phyloP scores from a whole-genome alignment of 2,329 filamentous ascomycete species.

The Fusarium robinianum region DNA sequence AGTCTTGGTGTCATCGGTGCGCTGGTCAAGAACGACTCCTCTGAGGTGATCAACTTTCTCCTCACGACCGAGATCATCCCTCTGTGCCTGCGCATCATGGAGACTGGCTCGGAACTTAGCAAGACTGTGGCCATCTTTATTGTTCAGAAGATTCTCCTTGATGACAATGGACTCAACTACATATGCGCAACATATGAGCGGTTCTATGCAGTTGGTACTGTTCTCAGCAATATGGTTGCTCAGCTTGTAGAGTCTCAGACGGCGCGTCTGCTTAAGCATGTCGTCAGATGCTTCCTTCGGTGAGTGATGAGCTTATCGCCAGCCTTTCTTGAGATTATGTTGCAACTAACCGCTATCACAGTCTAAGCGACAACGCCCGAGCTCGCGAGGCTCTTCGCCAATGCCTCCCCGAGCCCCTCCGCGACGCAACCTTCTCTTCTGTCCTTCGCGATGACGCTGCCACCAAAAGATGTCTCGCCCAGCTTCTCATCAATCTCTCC shows the following conservation, averaged over 20 bases:
- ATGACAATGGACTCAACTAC: constrained; percentile 95
- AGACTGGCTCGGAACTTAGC: constrained; percentile 96
- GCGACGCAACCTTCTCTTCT: constrained; percentile 94
- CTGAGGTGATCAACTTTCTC: constrained; percentile 98
- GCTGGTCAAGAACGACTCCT: constrained; percentile 97
- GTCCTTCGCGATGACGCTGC: constrained; percentile 96
- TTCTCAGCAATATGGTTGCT: constrained; percentile 97
- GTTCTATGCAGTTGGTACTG: constrained; percentile 97
- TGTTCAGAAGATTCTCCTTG: constrained; percentile 96
- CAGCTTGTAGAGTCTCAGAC: constrained; percentile 98
- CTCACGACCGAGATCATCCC: constrained; percentile 98
- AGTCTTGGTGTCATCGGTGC: constrained; percentile 96
- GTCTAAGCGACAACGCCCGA: constrained; percentile 92
- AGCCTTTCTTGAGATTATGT: not conserved
- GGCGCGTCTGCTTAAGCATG: constrained; percentile 92
- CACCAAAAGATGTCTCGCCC: constrained; percentile 96
- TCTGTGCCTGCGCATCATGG: constrained; percentile 97
- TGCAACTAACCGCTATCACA: constrained; percentile 46
- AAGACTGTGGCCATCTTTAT: constrained; percentile 99
- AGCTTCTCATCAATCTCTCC: constrained; percentile 93
- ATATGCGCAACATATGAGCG: constrained; percentile 99
- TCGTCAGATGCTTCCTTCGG: constrained; percentile 95
- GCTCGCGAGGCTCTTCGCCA: constrained; percentile 93
- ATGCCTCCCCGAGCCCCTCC: constrained; percentile 96
- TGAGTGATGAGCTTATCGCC: constrained; percentile 50